Percentiles rank a stretch among this genome's conserved stretches.
Evolutionary conservation across 2,329 filamentous ascomycete genomes (phyloP).

Genomic region (Arthroderma uncinatum): DNA sequence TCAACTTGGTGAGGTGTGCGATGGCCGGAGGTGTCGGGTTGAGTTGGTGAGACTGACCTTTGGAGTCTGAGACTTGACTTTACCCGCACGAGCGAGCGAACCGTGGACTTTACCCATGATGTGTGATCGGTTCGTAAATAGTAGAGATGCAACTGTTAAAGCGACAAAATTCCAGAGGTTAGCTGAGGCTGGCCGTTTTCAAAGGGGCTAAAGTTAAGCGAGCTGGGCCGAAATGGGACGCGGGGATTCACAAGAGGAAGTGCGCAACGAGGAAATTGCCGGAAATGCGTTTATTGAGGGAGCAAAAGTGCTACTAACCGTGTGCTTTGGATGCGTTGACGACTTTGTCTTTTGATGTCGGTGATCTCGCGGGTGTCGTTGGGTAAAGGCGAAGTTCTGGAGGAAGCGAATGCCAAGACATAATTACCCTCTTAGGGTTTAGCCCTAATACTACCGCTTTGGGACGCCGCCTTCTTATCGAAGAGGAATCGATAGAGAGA

Average conservation of each 20-base stretch:
- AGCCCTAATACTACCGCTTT: not conserved
- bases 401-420: constrained; percentile 5
- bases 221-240: not conserved
- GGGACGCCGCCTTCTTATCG: not conserved
- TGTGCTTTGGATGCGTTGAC: constrained; percentile 5
- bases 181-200: not conserved
- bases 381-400: not conserved
- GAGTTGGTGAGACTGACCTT: constrained; percentile 21
- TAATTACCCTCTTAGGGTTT: not conserved
- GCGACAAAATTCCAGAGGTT: not conserved
- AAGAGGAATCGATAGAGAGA: no score
- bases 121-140: constrained; percentile 18
- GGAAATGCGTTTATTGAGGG: not conserved
- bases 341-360: constrained; percentile 3
- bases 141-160: constrained; percentile 8
- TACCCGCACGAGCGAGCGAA: constrained; percentile 79
- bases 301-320: not conserved
- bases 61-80: constrained; percentile 77
- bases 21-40: not conserved
- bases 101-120: constrained; percentile 91
- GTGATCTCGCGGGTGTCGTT: constrained; percentile 2
- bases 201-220: not conserved
- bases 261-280: not conserved
- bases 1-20: not conserved
- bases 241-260: not conserved